Conservation (phyloP, 2,329 filamentous ascomycete species). For the Colletotrichum phormii region DNA sequence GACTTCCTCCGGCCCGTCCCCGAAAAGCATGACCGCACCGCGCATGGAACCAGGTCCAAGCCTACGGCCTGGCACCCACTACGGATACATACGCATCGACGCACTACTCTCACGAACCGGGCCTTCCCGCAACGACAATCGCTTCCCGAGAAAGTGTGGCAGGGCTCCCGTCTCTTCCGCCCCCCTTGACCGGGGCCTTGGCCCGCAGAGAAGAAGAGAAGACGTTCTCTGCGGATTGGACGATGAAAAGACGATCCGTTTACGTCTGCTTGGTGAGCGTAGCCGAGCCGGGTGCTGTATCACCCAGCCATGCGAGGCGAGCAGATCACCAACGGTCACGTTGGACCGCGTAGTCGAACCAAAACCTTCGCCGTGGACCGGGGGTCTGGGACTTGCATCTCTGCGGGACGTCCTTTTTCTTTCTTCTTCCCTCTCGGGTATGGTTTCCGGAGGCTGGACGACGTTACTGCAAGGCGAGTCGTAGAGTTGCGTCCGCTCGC, state of each 20-base stretch:
- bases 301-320: conserved; percentile 18
- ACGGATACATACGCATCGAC: not conserved
- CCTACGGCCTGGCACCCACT: conserved; percentile 4
- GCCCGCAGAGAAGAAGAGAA: not conserved
- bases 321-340: conserved; percentile 28
- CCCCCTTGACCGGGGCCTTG: not conserved
- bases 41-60: conserved; percentile 17
- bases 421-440: not conserved
- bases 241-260: not conserved
- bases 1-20: conserved; percentile 30
- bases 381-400: conserved; percentile 17
- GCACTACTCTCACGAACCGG: conserved; percentile 19
- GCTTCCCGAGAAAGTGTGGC: conserved; percentile 13
- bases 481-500: conserved; percentile 17
- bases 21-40: conserved; percentile 28
- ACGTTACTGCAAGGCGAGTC: conserved; percentile 5
- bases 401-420: not conserved
- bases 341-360: conserved; percentile 5
- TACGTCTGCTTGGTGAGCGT: not conserved
- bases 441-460: not conserved
- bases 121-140: conserved; percentile 26
- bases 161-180: not conserved
- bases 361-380: conserved; percentile 15
- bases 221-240: conserved; percentile 16
- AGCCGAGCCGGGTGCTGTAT: conserved; percentile 27